These are phyloP conservation scores for Alectoria sarmentosa DNA, from an alignment of 495 filamentous ascomycete genomes.

Conservation along the genomic window DNA sequence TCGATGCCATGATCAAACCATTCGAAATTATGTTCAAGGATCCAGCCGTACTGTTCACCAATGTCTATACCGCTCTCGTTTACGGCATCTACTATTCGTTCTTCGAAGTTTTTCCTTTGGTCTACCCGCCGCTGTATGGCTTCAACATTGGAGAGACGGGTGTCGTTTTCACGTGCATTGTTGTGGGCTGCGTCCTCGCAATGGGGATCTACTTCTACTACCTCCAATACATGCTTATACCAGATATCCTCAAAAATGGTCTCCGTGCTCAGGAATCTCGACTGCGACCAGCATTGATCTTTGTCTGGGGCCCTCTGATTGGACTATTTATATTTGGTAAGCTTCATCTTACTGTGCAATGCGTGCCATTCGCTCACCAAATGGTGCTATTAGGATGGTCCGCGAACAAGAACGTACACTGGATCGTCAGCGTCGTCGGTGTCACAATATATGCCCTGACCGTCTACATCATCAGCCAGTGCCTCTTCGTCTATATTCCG, in stretches of 20 bases:
- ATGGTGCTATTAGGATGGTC: conserved; percentile 37
- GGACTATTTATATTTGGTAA: conserved; percentile 41
- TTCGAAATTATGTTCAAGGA: conserved; percentile 57
- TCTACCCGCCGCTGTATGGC: conserved; percentile 31
- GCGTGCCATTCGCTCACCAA: neutral
- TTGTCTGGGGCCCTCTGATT: conserved; percentile 39
- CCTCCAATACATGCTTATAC: conserved; percentile 19
- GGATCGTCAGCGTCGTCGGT: conserved; percentile 59
- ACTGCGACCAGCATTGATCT: conserved; percentile 37
- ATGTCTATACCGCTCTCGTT: conserved; percentile 5
- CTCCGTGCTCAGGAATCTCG: conserved; percentile 29
- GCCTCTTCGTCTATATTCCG: conserved; percentile 59
- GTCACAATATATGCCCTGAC: conserved; percentile 48
- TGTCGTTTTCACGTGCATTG: conserved; percentile 30
- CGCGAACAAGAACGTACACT: conserved; percentile 46
- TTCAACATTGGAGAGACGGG: conserved; percentile 31
- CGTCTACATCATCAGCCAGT: conserved; percentile 50
- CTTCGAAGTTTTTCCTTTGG: conserved; percentile 26
- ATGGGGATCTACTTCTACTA: conserved; percentile 27
- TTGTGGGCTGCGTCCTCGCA: conserved; percentile 23
- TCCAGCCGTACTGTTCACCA: conserved; percentile 1
- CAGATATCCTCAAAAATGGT: conserved; percentile 20
- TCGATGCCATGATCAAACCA: conserved; percentile 55
- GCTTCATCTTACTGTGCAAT: too few species aligned
- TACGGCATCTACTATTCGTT: conserved; percentile 6